These are phyloP conservation scores for Leishmania arabica DNA, from an alignment of 208 protist genomes.

Conservation along the genomic window DNA sequence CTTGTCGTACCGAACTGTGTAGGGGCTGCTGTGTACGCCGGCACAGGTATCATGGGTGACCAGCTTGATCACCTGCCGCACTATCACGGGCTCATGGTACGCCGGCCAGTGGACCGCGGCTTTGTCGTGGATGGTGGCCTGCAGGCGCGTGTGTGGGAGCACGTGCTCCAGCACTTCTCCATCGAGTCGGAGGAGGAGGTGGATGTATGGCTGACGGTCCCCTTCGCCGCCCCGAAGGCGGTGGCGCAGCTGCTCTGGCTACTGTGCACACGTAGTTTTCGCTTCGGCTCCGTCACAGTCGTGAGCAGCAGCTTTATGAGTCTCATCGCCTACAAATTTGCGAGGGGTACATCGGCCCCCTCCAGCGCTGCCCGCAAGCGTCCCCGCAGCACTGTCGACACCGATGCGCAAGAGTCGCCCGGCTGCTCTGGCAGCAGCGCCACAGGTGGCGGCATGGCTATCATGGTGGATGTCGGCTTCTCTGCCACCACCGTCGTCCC, in stretches of 20 bases:
- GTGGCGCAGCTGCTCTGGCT: slow-evolving; percentile 52
- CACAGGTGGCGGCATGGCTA: slow-evolving; percentile 4
- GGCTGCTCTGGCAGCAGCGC: not conserved
- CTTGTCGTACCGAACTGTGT: slow-evolving; percentile 70
- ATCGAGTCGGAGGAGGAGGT: slow-evolving; percentile 61
- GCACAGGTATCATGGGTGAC: slow-evolving; percentile 71
- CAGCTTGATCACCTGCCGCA: slow-evolving; percentile 68
- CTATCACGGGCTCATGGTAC: slow-evolving; percentile 80
- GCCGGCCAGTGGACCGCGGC: slow-evolving; percentile 75
- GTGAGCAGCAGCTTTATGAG: slow-evolving; percentile 66
- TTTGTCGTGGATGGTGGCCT: slow-evolving; percentile 75
- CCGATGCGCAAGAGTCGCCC: not conserved
- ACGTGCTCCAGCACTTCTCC: slow-evolving; percentile 68
- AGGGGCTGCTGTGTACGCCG: slow-evolving; percentile 60
- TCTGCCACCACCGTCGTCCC: slow-evolving; percentile 73
- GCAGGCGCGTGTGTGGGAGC: slow-evolving; percentile 79
- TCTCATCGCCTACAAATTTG: slow-evolving; percentile 42
- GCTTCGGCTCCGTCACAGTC: slow-evolving; percentile 69
- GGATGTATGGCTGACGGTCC: slow-evolving; percentile 74
- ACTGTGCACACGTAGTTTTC: slow-evolving; percentile 62
- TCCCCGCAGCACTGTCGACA: not conserved
- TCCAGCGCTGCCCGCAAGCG: slow-evolving; percentile 14
- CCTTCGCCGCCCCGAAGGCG: slow-evolving; percentile 60
- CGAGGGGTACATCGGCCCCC: not conserved
- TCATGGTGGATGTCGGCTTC: slow-evolving; percentile 82